Evolutionary conservation across 768 basidiomycete species (phyloP).

Genomic region (Leccinum imitatum): DNA sequence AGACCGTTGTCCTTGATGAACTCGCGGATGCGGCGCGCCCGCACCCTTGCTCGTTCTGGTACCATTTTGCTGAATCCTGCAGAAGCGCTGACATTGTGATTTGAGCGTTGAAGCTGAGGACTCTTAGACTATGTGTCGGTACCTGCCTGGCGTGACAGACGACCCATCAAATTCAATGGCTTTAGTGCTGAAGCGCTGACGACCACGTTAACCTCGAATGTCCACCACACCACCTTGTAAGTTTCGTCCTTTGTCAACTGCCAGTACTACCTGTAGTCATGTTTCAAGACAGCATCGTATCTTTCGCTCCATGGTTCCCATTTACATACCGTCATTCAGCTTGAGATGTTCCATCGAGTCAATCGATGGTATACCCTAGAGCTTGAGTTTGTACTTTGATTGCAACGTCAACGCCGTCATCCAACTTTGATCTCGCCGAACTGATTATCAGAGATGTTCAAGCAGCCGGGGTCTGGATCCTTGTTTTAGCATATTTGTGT

Average conservation of each 20-base stretch:
- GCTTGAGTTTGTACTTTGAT: neutral
- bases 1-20: slow-evolving; percentile 45
- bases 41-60: slow-evolving; percentile 58
- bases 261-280: neutral
- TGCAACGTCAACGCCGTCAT: slow-evolving; percentile 6
- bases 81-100: neutral
- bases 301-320: neutral
- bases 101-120: neutral
- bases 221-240: slow-evolving; percentile 7
- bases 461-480: too few relatives aligned
- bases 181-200: neutral
- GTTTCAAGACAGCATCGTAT: neutral
- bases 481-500: too few relatives aligned
- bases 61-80: slow-evolving; percentile 11
- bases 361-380: neutral
- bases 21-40: slow-evolving; percentile 55
- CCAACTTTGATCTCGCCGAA: neutral
- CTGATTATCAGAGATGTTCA: neutral
- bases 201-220: slow-evolving; percentile 8
- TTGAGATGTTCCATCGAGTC: neutral
- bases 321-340: slow-evolving; percentile 10
- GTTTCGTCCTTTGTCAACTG: slow-evolving; percentile 7
- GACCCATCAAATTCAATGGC: neutral
- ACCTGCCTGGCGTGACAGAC: slow-evolving; percentile 4
- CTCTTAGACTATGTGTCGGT: slow-evolving; percentile 2